Percentiles rank a stretch among this genome's conserved stretches.
These are phyloP conservation scores for Geotrichum restrictum DNA, from an alignment of 1,139 yeast species.

Conservation along the genomic window DNA sequence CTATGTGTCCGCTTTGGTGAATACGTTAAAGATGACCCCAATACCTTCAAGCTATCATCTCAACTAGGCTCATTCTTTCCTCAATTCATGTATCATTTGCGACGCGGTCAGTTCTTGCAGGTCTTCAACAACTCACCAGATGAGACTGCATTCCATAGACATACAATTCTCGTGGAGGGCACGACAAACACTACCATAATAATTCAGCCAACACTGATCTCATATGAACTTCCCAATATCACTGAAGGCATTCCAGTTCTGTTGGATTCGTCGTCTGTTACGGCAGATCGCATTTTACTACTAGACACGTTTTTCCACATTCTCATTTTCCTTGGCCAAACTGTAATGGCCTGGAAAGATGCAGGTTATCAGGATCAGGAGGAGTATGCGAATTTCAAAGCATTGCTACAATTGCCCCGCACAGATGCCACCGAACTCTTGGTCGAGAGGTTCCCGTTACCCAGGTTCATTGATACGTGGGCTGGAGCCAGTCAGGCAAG, in stretches of 20 bases:
- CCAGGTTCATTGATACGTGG: slow-evolving; percentile 68
- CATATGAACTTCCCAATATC: slow-evolving; percentile 51
- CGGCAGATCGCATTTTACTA: slow-evolving; percentile 56
- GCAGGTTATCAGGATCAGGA: slow-evolving; percentile 63
- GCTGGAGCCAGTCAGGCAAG: slow-evolving; percentile 79
- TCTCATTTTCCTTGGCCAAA: slow-evolving; percentile 63
- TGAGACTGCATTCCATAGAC: slow-evolving; percentile 68
- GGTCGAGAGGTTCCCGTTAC: slow-evolving; percentile 66
- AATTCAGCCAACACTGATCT: slow-evolving; percentile 71
- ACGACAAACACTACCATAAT: slow-evolving; percentile 60
- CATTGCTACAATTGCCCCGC: slow-evolving; percentile 61
- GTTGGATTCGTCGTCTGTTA: slow-evolving; percentile 63
- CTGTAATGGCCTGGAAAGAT: slow-evolving; percentile 66
- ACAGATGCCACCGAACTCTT: slow-evolving; percentile 63
- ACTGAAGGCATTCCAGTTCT: slow-evolving; percentile 66
- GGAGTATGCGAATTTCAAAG: slow-evolving; percentile 59
- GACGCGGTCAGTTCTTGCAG: slow-evolving; percentile 65
- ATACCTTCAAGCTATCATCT: slow-evolving; percentile 65
- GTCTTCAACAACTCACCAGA: slow-evolving; percentile 78
- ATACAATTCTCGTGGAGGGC: slow-evolving; percentile 63
- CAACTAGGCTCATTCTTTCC: slow-evolving; percentile 71
- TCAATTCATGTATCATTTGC: slow-evolving; percentile 67
- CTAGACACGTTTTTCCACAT: slow-evolving; percentile 74
- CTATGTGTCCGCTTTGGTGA: slow-evolving; percentile 75
- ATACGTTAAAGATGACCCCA: slow-evolving; percentile 61